These are phyloP conservation scores for Syzygium aromaticum DNA, from an alignment of 345 rosid species.

Conservation along the genomic window DNA sequence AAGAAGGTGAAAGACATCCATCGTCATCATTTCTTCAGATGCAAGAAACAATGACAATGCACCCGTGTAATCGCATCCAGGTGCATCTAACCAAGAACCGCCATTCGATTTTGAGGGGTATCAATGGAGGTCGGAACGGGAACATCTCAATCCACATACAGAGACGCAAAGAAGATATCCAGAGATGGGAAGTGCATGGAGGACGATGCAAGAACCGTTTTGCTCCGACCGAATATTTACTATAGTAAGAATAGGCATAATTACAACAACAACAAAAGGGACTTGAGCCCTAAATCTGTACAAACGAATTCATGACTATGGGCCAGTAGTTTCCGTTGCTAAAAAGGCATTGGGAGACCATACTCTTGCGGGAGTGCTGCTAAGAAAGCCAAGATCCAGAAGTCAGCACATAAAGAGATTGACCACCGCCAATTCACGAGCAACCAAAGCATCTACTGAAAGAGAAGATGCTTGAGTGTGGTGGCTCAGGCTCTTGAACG, in stretches of 20 bases:
- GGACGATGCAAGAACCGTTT: not conserved
- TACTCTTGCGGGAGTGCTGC: not conserved
- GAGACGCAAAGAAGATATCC: not conserved
- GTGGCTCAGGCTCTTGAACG: constrained; percentile 18
- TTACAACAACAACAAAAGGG: not conserved
- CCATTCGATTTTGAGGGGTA: not conserved
- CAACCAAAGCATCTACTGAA: constrained; percentile 74
- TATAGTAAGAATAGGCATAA: not conserved
- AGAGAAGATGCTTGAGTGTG: constrained; percentile 34
- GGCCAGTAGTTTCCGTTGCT: not conserved
- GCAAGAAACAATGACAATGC: not conserved
- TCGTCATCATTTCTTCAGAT: not conserved
- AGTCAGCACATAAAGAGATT: not conserved
- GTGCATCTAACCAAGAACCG: not conserved
- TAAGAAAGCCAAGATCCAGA: not conserved
- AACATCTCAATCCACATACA: not conserved
- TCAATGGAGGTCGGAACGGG: not conserved
- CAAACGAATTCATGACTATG: not conserved
- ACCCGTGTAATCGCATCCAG: not conserved
- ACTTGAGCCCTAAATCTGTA: not conserved
- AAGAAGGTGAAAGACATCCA: not conserved
- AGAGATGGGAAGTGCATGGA: not conserved
- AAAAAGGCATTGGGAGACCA: not conserved
- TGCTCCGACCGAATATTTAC: not conserved
- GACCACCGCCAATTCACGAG: constrained; percentile 19